Percentiles rank a stretch among this genome's conserved stretches.
These are phyloP conservation scores for Schoenoplectus triqueter DNA, from an alignment of 202 grass and related monocot genomes.

Conservation along the genomic window DNA sequence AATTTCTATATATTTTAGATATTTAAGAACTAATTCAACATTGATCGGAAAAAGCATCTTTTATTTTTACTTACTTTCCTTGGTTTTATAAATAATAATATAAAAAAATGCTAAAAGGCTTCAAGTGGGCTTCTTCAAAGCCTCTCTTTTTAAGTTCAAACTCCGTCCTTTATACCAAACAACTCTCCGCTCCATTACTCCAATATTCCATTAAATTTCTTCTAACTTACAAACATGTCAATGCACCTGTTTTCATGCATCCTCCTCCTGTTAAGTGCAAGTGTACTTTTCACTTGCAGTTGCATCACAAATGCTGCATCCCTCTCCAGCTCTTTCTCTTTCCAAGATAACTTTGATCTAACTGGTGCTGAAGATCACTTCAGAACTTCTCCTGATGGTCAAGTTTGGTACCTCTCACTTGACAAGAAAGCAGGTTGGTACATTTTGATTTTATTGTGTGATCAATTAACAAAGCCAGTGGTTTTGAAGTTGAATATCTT, in stretches of 20 bases:
- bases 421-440: constrained; percentile 77
- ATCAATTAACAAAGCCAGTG: neutral
- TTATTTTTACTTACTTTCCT: neutral
- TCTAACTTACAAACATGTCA: constrained; percentile 26
- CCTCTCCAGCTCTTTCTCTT: constrained; percentile 44
- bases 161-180: neutral
- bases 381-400: constrained; percentile 85
- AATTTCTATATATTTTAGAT: neutral
- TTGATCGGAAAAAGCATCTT: neutral
- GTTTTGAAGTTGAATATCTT: neutral
- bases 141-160: constrained; percentile 9
- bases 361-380: constrained; percentile 84
- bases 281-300: constrained; percentile 2
- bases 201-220: constrained; percentile 14
- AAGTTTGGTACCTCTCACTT: constrained; percentile 91
- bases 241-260: constrained; percentile 24
- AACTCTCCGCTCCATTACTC: neutral
- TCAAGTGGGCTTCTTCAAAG: constrained; percentile 32
- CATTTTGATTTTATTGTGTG: neutral
- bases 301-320: constrained; percentile 25
- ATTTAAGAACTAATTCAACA: neutral
- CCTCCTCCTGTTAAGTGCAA: constrained; percentile 35
- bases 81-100: constrained; percentile 2
- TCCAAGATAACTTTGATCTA: constrained; percentile 83
- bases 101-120: constrained; percentile 1